These are phyloP conservation scores for Globisporangium okanoganense DNA, from an alignment of 352 stramenopile genomes.

Conservation along the genomic window DNA sequence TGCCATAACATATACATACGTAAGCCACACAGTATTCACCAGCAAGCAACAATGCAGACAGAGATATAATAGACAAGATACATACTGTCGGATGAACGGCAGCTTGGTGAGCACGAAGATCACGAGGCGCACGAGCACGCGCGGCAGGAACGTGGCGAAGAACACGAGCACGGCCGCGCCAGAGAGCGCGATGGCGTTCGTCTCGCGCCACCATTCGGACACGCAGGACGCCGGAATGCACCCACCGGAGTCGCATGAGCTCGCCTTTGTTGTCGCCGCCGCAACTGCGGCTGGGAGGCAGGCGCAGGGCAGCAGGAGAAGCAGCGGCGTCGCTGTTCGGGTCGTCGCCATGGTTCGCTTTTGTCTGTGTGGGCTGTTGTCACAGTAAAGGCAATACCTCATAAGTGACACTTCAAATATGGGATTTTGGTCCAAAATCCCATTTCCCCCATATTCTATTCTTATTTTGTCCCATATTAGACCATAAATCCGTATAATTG, in stretches of 20 bases:
- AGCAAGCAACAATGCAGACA: background rate
- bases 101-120: slow-evolving; percentile 87
- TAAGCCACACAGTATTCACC: background rate
- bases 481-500: too few species aligned
- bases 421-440: too few species aligned
- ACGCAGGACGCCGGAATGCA: slow-evolving; percentile 50
- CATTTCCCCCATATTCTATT: too few species aligned
- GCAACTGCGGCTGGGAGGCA: background rate
- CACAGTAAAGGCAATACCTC: too few species aligned
- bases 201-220: slow-evolving; percentile 50
- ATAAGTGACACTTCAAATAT: too few species aligned
- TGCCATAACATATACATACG: background rate
- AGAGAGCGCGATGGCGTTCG: slow-evolving; percentile 37
- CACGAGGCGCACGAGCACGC: slow-evolving; percentile 76
- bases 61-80: background rate
- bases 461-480: too few species aligned
- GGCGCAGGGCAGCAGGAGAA: background rate
- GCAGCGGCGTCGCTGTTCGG: background rate
- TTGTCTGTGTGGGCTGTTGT: too few species aligned
- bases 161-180: slow-evolving; percentile 76
- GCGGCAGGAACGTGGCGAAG: slow-evolving; percentile 84
- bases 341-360: background rate
- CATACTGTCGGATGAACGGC: slow-evolving; percentile 79
- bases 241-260: slow-evolving; percentile 19
- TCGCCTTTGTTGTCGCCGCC: background rate